These are phyloP conservation scores for Paraconiothyrium sp. DNA, from an alignment of 2,329 filamentous ascomycete species.

Conservation along the genomic window DNA sequence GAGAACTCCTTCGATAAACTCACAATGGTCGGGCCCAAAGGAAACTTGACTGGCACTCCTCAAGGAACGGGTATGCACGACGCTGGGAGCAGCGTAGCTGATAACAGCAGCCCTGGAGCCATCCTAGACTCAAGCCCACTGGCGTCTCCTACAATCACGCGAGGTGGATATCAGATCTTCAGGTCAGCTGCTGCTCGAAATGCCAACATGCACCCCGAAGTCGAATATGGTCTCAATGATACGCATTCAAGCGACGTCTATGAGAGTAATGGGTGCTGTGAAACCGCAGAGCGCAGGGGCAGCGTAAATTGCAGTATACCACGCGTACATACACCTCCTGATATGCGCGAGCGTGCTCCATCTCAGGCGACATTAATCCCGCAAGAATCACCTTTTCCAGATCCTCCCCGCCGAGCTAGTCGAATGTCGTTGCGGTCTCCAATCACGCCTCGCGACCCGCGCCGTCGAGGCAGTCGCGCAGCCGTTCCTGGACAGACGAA, in stretches of 20 bases:
- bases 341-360: slow-evolving; percentile 28
- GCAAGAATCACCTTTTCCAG: slow-evolving; percentile 21
- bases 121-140: slow-evolving; percentile 31
- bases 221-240: background rate
- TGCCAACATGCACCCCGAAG: background rate
- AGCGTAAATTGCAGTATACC: slow-evolving; percentile 35
- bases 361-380: slow-evolving; percentile 37
- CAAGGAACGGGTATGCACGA: slow-evolving; percentile 47
- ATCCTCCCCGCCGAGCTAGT: slow-evolving; percentile 12
- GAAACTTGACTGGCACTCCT: slow-evolving; percentile 50
- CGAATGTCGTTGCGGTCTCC: slow-evolving; percentile 28
- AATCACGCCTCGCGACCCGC: slow-evolving; percentile 28
- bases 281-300: slow-evolving; percentile 30
- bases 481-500: slow-evolving; percentile 47
- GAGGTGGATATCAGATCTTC: background rate
- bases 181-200: slow-evolving; percentile 7
- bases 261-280: slow-evolving; percentile 33
- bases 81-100: slow-evolving; percentile 51
- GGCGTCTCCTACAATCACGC: slow-evolving; percentile 7
- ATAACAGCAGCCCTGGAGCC: slow-evolving; percentile 47
- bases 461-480: slow-evolving; percentile 37
- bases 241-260: slow-evolving; percentile 18
- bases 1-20: slow-evolving; percentile 50
- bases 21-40: slow-evolving; percentile 43
- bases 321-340: slow-evolving; percentile 3